These are phyloP conservation scores for Cubamyces lactineus DNA, from an alignment of 768 basidiomycete species.

Conservation along the genomic window DNA sequence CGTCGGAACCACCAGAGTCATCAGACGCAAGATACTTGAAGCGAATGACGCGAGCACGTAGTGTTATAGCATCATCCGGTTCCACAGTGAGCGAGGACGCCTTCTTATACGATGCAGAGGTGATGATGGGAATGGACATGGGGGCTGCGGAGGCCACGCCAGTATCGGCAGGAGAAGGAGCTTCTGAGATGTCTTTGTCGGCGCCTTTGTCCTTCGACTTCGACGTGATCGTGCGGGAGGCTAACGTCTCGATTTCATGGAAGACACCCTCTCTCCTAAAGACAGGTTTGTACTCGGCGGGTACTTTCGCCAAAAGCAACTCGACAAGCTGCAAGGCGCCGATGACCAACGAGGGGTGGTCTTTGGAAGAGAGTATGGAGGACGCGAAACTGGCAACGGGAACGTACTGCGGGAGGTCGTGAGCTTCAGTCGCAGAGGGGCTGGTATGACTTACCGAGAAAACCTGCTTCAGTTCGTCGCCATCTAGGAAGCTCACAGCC, in stretches of 20 bases:
- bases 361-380: constrained; percentile 89
- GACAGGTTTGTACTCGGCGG: constrained; percentile 81
- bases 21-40: constrained; percentile 74
- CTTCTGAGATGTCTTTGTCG: constrained; percentile 38
- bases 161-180: constrained; percentile 47
- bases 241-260: constrained; percentile 86
- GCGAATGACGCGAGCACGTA: constrained; percentile 88
- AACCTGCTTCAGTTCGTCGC: constrained; percentile 73
- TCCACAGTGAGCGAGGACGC: constrained; percentile 70
- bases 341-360: constrained; percentile 84
- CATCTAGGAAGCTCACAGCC: constrained; percentile 86
- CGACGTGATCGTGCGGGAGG: constrained; percentile 61
- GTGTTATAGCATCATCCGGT: constrained; percentile 88
- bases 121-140: constrained; percentile 46
- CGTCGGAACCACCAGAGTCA: constrained; percentile 59
- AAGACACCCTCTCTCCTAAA: constrained; percentile 96
- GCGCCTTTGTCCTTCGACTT: constrained; percentile 50
- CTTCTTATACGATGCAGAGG: constrained; percentile 64
- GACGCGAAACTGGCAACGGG: constrained; percentile 96
- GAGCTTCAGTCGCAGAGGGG: constrained; percentile 11
- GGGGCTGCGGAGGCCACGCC: constrained; percentile 38
- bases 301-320: constrained; percentile 81
- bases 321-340: constrained; percentile 94
- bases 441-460: constrained; percentile 61
- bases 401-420: constrained; percentile 62